These are phyloP conservation scores for Backusella sp. DNA, from an alignment of 192 early-diverging fungal genomes.

Conservation along the genomic window DNA sequence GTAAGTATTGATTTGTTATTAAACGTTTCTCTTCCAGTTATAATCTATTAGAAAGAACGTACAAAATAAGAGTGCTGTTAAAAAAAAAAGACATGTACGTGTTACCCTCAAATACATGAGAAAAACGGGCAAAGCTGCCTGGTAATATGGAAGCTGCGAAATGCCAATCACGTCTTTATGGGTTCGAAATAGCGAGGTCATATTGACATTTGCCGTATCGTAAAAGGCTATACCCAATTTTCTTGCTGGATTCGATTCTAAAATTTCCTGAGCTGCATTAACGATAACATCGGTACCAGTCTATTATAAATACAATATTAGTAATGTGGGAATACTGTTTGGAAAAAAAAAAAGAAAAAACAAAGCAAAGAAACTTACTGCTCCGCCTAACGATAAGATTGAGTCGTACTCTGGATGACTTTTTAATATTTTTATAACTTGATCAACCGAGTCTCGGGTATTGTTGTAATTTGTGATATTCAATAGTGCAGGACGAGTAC, in stretches of 20 bases:
- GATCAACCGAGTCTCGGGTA: not conserved
- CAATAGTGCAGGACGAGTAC: not conserved
- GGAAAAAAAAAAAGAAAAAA: not conserved
- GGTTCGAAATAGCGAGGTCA: slow-evolving; percentile 5
- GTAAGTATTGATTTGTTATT: slow-evolving; percentile 12
- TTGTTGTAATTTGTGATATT: not conserved
- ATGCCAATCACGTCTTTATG: not conserved
- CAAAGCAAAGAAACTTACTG: not conserved
- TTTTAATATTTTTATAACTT: not conserved
- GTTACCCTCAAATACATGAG: slow-evolving; percentile 22
- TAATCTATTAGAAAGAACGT: not conserved
- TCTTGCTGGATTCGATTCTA: not conserved
- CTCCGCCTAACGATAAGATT: slow-evolving; percentile 17
- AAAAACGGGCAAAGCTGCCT: slow-evolving; percentile 22
- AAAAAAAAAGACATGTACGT: not conserved
- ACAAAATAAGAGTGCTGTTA: not conserved
- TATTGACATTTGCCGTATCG: slow-evolving; percentile 12
- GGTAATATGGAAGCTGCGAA: slow-evolving; percentile 26
- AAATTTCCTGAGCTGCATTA: not conserved
- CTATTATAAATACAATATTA: not conserved
- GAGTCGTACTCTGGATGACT: slow-evolving; percentile 9
- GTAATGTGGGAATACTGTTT: not conserved
- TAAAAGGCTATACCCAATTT: not conserved
- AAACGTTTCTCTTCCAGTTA: slow-evolving; percentile 12
- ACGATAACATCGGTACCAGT: not conserved